These are phyloP conservation scores for Podaxis sp. DNA, from an alignment of 768 basidiomycete species.

Conservation along the genomic window DNA sequence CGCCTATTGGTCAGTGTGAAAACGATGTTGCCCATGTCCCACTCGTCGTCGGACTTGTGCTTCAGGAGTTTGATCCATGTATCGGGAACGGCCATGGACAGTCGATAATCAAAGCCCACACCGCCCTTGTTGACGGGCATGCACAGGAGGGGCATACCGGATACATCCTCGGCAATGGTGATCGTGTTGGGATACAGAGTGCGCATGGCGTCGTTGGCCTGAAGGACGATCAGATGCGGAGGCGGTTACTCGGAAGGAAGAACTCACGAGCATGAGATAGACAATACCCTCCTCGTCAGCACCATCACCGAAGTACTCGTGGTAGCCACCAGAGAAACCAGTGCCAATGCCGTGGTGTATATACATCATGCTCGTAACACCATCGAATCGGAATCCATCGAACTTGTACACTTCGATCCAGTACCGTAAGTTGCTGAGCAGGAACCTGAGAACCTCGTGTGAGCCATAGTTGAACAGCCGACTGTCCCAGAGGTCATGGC, in stretches of 20 bases:
- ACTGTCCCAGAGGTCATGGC: conserved; percentile 97
- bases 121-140: conserved; percentile 79
- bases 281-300: conserved; percentile 90
- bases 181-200: conserved; percentile 74
- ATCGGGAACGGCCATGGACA: conserved; percentile 98
- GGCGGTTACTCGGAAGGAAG: background rate
- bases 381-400: conserved; percentile 98
- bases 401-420: conserved; percentile 95
- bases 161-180: conserved; percentile 98
- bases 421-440: conserved; percentile 92
- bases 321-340: conserved; percentile 97
- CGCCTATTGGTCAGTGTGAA: conserved; percentile 90
- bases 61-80: conserved; percentile 99
- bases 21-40: conserved; percentile 86
- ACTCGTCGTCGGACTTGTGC: conserved; percentile 82
- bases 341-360: conserved; percentile 96
- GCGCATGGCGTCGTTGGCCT: conserved; percentile 95
- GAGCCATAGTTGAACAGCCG: conserved; percentile 95
- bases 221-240: conserved; percentile 11
- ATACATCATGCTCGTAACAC: conserved; percentile 99
- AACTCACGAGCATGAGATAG: conserved; percentile 93
- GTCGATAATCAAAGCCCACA: conserved; percentile 95
- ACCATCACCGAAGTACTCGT: conserved; percentile 91
- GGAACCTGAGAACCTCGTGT: conserved; percentile 93
- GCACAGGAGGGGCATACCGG: conserved; percentile 97